These are phyloP conservation scores for Pneumocystis sp. DNA, from an alignment of 1,139 yeast species.

Conservation along the genomic window DNA sequence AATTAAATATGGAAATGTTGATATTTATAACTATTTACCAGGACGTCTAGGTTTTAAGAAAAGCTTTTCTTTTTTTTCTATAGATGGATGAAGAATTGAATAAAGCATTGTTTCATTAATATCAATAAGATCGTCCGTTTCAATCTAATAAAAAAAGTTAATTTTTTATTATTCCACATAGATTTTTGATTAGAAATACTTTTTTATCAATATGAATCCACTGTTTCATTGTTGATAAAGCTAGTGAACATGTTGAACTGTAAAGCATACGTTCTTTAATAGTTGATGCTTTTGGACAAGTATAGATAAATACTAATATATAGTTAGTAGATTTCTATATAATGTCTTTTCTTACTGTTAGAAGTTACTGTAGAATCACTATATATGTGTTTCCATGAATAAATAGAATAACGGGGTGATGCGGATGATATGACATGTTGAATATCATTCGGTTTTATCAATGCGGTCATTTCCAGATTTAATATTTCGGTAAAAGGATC, in stretches of 20 bases:
- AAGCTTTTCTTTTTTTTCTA: conserved; percentile 12
- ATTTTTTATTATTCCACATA: conserved; percentile 5
- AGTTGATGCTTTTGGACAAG: conserved; percentile 82
- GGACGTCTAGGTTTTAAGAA: conserved; percentile 27
- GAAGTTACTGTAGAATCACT: background rate
- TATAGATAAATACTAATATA: conserved; percentile 47
- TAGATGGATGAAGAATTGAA: conserved; percentile 16
- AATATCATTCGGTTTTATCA: conserved; percentile 20
- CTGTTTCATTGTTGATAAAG: conserved; percentile 30
- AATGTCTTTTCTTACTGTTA: background rate
- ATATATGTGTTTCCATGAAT: conserved; percentile 15
- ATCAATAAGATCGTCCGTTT: conserved; percentile 22
- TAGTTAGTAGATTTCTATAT: conserved; percentile 4
- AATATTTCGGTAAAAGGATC: conserved; percentile 25
- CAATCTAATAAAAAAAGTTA: conserved; percentile 15
- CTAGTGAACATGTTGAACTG: conserved; percentile 61
- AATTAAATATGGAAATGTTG: background rate
- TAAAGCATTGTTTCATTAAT: conserved; percentile 15
- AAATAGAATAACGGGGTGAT: conserved; percentile 48
- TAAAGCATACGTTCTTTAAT: conserved; percentile 87
- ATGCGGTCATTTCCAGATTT: conserved; percentile 15
- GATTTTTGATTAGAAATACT: conserved; percentile 13
- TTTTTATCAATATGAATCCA: conserved; percentile 17
- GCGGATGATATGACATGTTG: conserved; percentile 24
- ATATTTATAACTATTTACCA: conserved; percentile 17